Conservation (phyloP, 495 filamentous ascomycete species). For the Hypoxylon fuscum region DNA sequence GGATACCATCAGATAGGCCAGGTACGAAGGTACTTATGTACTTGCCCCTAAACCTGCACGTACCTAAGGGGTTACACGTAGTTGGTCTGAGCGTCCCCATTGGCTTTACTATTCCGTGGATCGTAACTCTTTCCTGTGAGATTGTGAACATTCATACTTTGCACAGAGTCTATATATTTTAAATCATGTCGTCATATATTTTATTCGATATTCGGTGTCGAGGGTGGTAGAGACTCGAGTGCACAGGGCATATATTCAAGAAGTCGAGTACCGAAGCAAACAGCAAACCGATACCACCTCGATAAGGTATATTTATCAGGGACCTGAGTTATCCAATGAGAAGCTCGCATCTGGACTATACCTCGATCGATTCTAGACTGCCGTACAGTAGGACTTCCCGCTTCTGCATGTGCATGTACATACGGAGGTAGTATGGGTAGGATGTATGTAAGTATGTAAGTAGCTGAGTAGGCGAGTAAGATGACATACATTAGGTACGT, state of each 20-base stretch:
- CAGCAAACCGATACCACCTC: no score
- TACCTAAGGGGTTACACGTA: background rate
- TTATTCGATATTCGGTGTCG: no score
- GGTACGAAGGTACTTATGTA: background rate
- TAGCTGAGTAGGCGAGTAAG: constrained; percentile 17
- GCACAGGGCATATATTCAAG: no score
- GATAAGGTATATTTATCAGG: no score
- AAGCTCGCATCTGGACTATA: background rate
- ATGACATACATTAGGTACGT: constrained; percentile 20
- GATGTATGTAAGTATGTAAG: constrained; percentile 10
- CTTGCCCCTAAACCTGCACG: background rate
- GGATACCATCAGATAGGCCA: background rate
- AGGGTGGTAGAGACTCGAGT: no score
- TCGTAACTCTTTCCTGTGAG: background rate
- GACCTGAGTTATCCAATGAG: background rate
- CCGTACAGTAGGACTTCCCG: constrained; percentile 29
- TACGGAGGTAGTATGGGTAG: no score
- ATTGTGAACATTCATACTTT: background rate
- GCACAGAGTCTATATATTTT: background rate
- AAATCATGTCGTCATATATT: no score
- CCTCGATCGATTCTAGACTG: constrained; percentile 26
- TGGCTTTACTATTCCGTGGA: background rate
- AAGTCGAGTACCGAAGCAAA: no score
- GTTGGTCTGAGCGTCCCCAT: background rate
- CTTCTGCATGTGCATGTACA: constrained; percentile 39